Conservation (phyloP, 345 rosid species). For the Eucalyptus sideroxylon region DNA sequence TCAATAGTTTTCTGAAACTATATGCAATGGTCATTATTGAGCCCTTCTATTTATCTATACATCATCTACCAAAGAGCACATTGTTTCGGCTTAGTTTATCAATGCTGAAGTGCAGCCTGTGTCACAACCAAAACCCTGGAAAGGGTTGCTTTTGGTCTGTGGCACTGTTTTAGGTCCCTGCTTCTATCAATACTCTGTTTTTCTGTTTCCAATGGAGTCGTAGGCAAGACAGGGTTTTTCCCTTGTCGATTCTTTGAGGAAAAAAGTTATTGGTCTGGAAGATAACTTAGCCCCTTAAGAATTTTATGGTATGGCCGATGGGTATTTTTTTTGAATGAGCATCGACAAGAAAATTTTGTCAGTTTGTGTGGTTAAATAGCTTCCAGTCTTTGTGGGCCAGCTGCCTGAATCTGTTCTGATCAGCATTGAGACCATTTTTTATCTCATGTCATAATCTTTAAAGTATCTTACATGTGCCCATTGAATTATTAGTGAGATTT, state of each 20-base stretch:
- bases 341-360: neutral
- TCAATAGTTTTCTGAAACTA: neutral
- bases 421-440: neutral
- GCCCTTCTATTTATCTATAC: neutral
- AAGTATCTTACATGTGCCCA: neutral
- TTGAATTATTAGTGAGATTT: neutral
- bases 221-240: neutral
- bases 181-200: neutral
- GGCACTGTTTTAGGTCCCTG: neutral
- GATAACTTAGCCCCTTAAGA: neutral
- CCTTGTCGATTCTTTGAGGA: neutral
- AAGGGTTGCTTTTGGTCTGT: neutral
- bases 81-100: neutral
- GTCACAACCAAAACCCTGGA: neutral
- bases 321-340: neutral
- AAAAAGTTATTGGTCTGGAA: neutral
- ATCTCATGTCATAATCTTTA: neutral
- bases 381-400: neutral
- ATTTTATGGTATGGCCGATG: neutral
- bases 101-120: neutral
- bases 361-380: neutral
- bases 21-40: neutral
- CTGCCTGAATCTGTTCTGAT: neutral
- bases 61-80: neutral
- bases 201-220: neutral